A percentile compares a stretch with the other conserved stretches of the same genome.
Conservation (phyloP, 1,284 basidiomycete species). For the Somion occarium region DNA sequence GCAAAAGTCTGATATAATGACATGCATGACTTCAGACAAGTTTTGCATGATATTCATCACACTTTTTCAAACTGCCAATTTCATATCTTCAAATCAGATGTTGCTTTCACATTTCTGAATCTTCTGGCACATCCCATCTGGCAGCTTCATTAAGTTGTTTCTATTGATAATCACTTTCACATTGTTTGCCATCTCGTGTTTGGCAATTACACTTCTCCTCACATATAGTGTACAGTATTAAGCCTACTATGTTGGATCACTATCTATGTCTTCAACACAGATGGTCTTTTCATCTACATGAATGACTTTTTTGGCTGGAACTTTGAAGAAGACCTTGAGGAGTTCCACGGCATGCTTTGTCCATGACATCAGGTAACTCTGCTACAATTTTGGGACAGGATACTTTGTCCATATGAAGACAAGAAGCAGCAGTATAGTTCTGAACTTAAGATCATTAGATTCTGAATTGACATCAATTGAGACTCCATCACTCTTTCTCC, state of each 20-base stretch:
- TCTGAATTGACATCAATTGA: slow-evolving; percentile 26
- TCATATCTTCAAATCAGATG: slow-evolving; percentile 35
- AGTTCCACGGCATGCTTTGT: slow-evolving; percentile 23
- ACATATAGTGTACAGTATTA: slow-evolving; percentile 29
- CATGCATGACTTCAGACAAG: slow-evolving; percentile 24
- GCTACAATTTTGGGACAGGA: slow-evolving; percentile 34
- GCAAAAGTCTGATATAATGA: slow-evolving; percentile 6
- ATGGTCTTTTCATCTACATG: slow-evolving; percentile 26
- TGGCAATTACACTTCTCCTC: slow-evolving; percentile 23
- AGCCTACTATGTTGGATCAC: slow-evolving; percentile 34
- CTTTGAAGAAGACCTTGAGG: slow-evolving; percentile 19
- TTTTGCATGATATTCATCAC: slow-evolving; percentile 15
- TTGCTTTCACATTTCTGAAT: slow-evolving; percentile 30
- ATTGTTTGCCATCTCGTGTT: slow-evolving; percentile 32
- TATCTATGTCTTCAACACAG: slow-evolving; percentile 14
- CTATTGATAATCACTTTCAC: not conserved
- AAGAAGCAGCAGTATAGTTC: slow-evolving; percentile 34
- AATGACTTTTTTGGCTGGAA: slow-evolving; percentile 33
- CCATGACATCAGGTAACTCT: slow-evolving; percentile 30
- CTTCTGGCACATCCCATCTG: slow-evolving; percentile 35
- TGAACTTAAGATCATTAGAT: slow-evolving; percentile 32
- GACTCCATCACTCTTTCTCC: slow-evolving; percentile 28
- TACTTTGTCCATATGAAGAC: slow-evolving; percentile 34
- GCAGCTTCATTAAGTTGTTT: slow-evolving; percentile 39
- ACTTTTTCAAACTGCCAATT: slow-evolving; percentile 11